Percentiles rank a stretch among this genome's conserved stretches.
Evolutionary conservation across 129 eudicot species (phyloP).

Genomic region (Gnaphalium uliginosum): DNA sequence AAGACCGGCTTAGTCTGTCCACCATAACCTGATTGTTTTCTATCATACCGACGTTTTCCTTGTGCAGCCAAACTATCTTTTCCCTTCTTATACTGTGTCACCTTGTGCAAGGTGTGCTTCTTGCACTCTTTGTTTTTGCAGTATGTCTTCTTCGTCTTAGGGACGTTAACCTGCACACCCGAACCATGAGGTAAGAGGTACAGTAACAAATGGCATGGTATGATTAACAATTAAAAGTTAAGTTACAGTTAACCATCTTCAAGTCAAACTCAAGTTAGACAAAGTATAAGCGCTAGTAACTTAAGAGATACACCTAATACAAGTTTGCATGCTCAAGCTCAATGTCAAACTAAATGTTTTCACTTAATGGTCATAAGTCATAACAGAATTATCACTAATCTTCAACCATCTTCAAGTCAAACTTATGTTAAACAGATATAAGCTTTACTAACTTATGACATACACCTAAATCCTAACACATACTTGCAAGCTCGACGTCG

Average conservation of each 20-base stretch:
- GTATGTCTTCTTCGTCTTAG: conserved; percentile 65
- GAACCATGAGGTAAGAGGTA: background rate
- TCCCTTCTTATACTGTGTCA: conserved; percentile 65
- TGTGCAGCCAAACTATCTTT: conserved; percentile 64
- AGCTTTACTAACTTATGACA: too few species aligned
- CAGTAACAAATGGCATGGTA: background rate
- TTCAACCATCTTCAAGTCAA: background rate
- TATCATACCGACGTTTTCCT: conserved; percentile 61
- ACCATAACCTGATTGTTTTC: conserved; percentile 66
- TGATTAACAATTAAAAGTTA: background rate
- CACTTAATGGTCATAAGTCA: background rate
- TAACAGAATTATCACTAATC: background rate
- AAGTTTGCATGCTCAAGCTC: background rate
- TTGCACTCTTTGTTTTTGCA: conserved; percentile 57
- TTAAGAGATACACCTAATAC: background rate
- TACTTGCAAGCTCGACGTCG: too few species aligned
- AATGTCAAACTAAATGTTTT: background rate
- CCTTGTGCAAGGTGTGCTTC: conserved; percentile 67
- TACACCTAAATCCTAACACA: too few species aligned
- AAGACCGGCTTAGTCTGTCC: conserved; percentile 71
- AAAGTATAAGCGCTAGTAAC: background rate
- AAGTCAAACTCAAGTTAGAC: background rate
- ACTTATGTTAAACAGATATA: too few species aligned
- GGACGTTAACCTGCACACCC: conserved; percentile 48
- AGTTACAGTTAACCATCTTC: background rate